These are phyloP conservation scores for Tylopilus plumbeoviolaceoides DNA, from an alignment of 768 basidiomycete species.

Conservation along the genomic window DNA sequence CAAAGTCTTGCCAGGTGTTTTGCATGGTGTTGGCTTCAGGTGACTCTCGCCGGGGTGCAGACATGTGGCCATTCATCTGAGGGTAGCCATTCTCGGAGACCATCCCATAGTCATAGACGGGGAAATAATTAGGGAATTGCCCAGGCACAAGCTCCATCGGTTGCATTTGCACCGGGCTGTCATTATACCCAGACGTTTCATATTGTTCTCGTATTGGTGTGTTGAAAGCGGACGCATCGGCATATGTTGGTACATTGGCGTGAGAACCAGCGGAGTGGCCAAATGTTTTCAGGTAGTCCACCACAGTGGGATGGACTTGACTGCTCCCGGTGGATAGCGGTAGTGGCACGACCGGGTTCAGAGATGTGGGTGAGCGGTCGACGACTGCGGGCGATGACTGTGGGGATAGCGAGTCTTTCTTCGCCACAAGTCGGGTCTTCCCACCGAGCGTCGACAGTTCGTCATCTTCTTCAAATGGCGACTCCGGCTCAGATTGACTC, in stretches of 20 bases:
- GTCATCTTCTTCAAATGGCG: slow-evolving; percentile 52
- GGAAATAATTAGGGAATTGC: slow-evolving; percentile 65
- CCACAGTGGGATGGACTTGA: slow-evolving; percentile 56
- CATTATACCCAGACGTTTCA: slow-evolving; percentile 19
- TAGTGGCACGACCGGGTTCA: slow-evolving; percentile 68
- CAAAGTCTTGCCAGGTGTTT: slow-evolving; percentile 62
- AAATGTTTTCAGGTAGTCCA: slow-evolving; percentile 69
- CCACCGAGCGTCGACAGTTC: slow-evolving; percentile 63
- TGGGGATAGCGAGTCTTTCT: slow-evolving; percentile 56
- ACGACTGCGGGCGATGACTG: slow-evolving; percentile 37
- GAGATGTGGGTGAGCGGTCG: slow-evolving; percentile 67
- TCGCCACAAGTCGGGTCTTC: slow-evolving; percentile 59
- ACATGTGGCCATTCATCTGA: slow-evolving; percentile 38
- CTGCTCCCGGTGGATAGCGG: slow-evolving; percentile 51
- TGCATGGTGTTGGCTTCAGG: slow-evolving; percentile 59
- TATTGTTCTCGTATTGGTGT: slow-evolving; percentile 25
- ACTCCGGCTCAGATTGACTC: slow-evolving; percentile 37
- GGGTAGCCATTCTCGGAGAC: slow-evolving; percentile 30
- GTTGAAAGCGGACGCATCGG: slow-evolving; percentile 22
- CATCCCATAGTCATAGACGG: slow-evolving; percentile 67
- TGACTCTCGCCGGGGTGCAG: slow-evolving; percentile 35
- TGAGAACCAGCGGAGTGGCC: slow-evolving; percentile 25
- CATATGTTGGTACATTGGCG: slow-evolving; percentile 20
- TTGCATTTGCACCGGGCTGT: slow-evolving; percentile 24
- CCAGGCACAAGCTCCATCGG: slow-evolving; percentile 31